Conservation (phyloP, 176 grass and related monocot species). For the Eragrostis curvula region DNA sequence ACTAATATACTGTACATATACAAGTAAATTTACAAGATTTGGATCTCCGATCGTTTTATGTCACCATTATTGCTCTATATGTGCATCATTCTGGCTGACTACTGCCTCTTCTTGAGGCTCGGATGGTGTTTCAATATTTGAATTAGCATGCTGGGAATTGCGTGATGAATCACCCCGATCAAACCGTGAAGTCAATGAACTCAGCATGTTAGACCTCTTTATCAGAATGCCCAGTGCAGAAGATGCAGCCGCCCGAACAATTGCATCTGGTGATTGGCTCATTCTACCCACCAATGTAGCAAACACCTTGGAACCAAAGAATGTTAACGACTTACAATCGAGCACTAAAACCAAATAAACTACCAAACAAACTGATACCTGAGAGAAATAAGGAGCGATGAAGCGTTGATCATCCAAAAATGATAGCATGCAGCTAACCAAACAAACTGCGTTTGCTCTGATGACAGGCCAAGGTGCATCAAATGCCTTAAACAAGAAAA, state of each 20-base stretch:
- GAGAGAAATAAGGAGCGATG: conserved; percentile 87
- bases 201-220: conserved; percentile 76
- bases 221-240: conserved; percentile 89
- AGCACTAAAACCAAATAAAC: conserved; percentile 24
- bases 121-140: conserved; percentile 36
- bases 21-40: conserved; percentile 43
- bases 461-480: conserved; percentile 94
- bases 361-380: conserved; percentile 61
- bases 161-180: conserved; percentile 62
- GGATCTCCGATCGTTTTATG: background rate
- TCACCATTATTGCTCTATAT: conserved; percentile 35
- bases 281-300: conserved; percentile 75
- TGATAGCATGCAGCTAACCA: conserved; percentile 84
- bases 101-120: conserved; percentile 46
- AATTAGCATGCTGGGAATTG: conserved; percentile 42
- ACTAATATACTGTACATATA: conserved; percentile 35
- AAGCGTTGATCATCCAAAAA: conserved; percentile 88
- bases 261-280: conserved; percentile 72
- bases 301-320: conserved; percentile 68
- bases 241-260: conserved; percentile 76
- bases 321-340: conserved; percentile 1
- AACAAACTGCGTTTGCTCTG: conserved; percentile 93
- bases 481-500: conserved; percentile 75
- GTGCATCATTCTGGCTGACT: conserved; percentile 22
- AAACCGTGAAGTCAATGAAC: conserved; percentile 46